Base-by-base conservation (phyloP, 148 eudicot genomes). In the Dysphania ambrosioides region DNA sequence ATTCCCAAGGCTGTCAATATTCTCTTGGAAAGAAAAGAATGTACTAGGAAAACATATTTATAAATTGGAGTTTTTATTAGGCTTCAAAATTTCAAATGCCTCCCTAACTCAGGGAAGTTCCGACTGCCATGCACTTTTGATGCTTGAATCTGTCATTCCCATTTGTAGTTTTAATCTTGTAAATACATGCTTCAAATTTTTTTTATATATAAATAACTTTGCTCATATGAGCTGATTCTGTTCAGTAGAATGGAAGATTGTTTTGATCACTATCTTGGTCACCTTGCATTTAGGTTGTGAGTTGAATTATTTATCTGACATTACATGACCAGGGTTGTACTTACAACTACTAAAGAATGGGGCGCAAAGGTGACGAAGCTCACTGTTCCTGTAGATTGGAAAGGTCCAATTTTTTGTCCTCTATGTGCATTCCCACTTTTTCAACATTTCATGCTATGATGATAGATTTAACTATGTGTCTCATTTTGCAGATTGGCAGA, bases 331-430 rank as follows among this genome's bases (percentile, higher is more conserved):
- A 95, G 99, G 88, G 91, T 89, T 65, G 86, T 90, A 62, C 92
- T 95, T 42, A 82, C 99, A 13, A 86, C 89, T 61, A 87, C 97
- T 67, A 77, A 70, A 72, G 83, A 81, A 81, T 77, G 80, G 83
- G 97, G 97, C 41, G 88, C 81, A 42, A 86, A 86, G 91, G 87
- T 84, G 84, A 88, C 97, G 64, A 89, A 89, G 83, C 83, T 92
- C 66, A 84, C 79, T 64, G 97, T 92, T 80, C 92, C 94, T 58
- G 88, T 85, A 58, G 97, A 92, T 78, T 92, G 97, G 97, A 92
- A 92, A 92, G 97, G 97, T 89, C 60, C 53, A 24, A 51, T 29
- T 76, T 81, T 76, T 72, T 68, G n/a, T n/a, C 23, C n/a, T 47
- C n/a, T 70, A 23, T 11, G 64, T 41, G 13, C 73, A 41, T 66